A percentile compares a stretch with the other conserved stretches of the same genome.
Evolutionary conservation across 805 yeast genomes (phyloP).

Genomic region (Zygosaccharomyces siamensis): DNA sequence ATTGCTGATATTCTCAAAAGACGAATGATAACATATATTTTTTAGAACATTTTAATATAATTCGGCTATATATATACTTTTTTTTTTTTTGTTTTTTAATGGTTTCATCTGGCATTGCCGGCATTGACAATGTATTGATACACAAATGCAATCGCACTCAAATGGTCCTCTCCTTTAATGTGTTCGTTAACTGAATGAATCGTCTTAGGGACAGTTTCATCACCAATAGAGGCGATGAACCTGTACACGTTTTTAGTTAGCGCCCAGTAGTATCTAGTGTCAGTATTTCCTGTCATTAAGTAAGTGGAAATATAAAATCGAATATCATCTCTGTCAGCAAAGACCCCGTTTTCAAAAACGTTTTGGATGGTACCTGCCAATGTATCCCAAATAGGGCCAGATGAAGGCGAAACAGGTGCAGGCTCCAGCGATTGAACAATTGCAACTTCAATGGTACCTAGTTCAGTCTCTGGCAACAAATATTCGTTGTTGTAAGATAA

Average conservation of each 20-base stretch:
- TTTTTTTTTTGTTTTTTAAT: background rate
- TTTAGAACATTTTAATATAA: background rate
- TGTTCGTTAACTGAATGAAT: slow-evolving; percentile 65
- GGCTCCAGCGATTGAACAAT: slow-evolving; percentile 32
- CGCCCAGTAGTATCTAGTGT: slow-evolving; percentile 61
- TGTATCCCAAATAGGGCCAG: slow-evolving; percentile 37
- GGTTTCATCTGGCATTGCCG: slow-evolving; percentile 4
- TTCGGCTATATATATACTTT: background rate
- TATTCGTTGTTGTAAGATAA: slow-evolving; percentile 29
- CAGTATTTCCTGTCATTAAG: slow-evolving; percentile 57
- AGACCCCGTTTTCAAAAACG: slow-evolving; percentile 47
- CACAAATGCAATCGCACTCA: slow-evolving; percentile 53
- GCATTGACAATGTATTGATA: slow-evolving; percentile 43
- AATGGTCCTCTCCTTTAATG: slow-evolving; percentile 50
- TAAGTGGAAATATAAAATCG: slow-evolving; percentile 42
- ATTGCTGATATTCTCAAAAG: background rate
- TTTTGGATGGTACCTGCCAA: slow-evolving; percentile 53
- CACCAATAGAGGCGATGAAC: slow-evolving; percentile 31
- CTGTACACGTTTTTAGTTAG: slow-evolving; percentile 59
- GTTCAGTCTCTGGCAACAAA: slow-evolving; percentile 24
- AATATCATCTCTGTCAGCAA: slow-evolving; percentile 21
- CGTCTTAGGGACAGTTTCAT: slow-evolving; percentile 24
- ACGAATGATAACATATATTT: background rate
- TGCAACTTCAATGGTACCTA: slow-evolving; percentile 31
- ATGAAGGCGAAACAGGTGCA: slow-evolving; percentile 38